Base-by-base conservation (phyloP, 1,284 basidiomycete genomes). In the Ustilago tritici region DNA sequence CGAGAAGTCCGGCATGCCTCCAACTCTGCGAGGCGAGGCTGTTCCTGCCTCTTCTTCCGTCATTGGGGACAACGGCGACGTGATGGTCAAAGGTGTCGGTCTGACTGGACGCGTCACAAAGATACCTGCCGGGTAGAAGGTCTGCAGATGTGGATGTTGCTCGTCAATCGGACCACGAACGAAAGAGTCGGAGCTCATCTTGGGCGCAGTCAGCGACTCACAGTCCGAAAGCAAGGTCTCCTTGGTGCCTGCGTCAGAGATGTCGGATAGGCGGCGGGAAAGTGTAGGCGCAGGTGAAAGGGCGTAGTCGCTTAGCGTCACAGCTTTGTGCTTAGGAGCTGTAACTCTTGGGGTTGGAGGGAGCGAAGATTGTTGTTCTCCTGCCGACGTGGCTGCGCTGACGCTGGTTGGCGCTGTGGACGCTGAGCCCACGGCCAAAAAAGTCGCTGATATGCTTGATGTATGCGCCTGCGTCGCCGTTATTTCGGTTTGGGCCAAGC, bases 191-290 rank as follows among this genome's bases (percentile, higher is more conserved):
- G 60, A 56, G 43, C 57, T 57, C 19, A 40, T 35, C 41, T 55
- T 62, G 28, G 61, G 58, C 23, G 40, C 43, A 4, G 55, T 36
- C n/a, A 46, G 23, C 28, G 62, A 59, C 23, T 74, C 71, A 38
- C 46, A 59, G 38, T 74, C 71, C 4, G 66, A 65, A 4, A 74
- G 56, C 32, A 74, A 40, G 31, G 63, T 61, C 56, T 69, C 71
- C 34, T 69, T 62, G 9, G 70, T 67, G 12, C 65, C 70, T 11
- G 65, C 38, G 14, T 67, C 65, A 34, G 70, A 72, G 17, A 15
- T 36, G 17, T 70, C 61, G 31, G 67, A 70, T 23, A 60, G 31
- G 7, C 43, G 41, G n/a, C 57, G 52, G 3, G 57, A 61, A 10
- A 41, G 19, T 14, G 61, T 46, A 12, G 31, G 47, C 6, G 36